Percentiles rank a stretch among this genome's conserved stretches.
phyloP scores from a whole-genome alignment of 345 rosid genomes.

The Murraya koenigii region DNA sequence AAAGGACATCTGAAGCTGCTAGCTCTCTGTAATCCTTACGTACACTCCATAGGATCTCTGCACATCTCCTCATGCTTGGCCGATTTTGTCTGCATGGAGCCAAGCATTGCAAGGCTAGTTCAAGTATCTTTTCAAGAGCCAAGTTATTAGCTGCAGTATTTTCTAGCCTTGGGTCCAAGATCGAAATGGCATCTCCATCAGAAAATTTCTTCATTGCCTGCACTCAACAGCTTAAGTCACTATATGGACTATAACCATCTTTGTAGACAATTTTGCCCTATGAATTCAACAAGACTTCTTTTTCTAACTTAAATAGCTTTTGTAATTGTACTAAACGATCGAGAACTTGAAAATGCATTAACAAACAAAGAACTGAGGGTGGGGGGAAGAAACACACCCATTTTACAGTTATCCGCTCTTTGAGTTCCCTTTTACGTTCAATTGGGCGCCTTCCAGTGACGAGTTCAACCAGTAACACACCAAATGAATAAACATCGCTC shows the following conservation, averaged over 20 bases:
- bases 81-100: constrained; percentile 68
- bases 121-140: constrained; percentile 67
- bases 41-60: constrained; percentile 79
- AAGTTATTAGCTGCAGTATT: constrained; percentile 40
- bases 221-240: constrained; percentile 19
- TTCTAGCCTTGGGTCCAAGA: constrained; percentile 73
- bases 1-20: constrained; percentile 32
- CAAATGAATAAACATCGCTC: constrained; percentile 94
- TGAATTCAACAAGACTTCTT: neutral
- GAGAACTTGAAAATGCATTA: neutral
- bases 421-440: constrained; percentile 64
- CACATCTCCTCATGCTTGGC: constrained; percentile 81
- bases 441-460: constrained; percentile 86
- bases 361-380: neutral
- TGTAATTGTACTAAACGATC: neutral
- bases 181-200: constrained; percentile 54
- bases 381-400: constrained; percentile 53
- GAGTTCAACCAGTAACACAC: constrained; percentile 77
- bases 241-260: neutral
- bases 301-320: neutral
- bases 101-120: constrained; percentile 71
- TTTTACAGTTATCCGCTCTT: constrained; percentile 72
- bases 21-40: constrained; percentile 78
- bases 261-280: neutral
- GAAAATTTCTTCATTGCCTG: constrained; percentile 81